Base-by-base conservation (phyloP, 352 stramenopile species). In the Phytophthora pseudosyringae region DNA sequence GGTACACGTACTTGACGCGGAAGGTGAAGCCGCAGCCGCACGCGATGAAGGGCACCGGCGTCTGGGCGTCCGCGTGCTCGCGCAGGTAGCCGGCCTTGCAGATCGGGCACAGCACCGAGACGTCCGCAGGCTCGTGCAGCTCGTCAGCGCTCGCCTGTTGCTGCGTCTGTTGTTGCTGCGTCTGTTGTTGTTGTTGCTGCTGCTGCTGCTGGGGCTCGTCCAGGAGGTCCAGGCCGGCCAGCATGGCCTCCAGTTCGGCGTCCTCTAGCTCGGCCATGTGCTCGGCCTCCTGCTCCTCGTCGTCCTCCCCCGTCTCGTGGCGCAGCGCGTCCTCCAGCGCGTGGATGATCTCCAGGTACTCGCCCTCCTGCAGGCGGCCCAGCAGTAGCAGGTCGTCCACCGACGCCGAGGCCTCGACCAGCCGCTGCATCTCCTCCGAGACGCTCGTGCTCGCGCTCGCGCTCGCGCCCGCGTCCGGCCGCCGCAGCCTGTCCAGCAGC, bases 291-390 rank as follows among this genome's bases (percentile, higher is more conserved):
- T 72, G 55, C 3, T 83, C 70, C 4, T 74, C 72, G 11, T 80
- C 55, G 46, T 72, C 61, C 5, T 80, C 66, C 7, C 75, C 71
- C 28, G 46, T 47, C n/a, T 92, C 83, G 18, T 84, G 60, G 3
- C 58, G 67, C 36, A 94, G 69, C 43, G 79, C 83, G 33, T 90
- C 81, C 58, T 94, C 86, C 44, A 94, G 68, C 52, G 82, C 66
- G 54, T 90, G 82, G 15, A 92, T 64, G 25, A 94, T 86, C 7
- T 93, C 83, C 45, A 93, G 44, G 38, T 93, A 94, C 50, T 94
- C 86, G 41, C 76, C 67, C 18, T 94, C 76, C 12, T 75, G 77
- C 11, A 94, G 69, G 40, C 80, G 75, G 4, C 86, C 86, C 25
- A 64, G 44, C 0, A 76, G 65, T 64, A 90, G 68, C 18, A 94